Evolutionary conservation across 306 rosid species (phyloP), one percentile per base, ranked within the genome.

Genomic region (Citrullus mucosospermus): DNA sequence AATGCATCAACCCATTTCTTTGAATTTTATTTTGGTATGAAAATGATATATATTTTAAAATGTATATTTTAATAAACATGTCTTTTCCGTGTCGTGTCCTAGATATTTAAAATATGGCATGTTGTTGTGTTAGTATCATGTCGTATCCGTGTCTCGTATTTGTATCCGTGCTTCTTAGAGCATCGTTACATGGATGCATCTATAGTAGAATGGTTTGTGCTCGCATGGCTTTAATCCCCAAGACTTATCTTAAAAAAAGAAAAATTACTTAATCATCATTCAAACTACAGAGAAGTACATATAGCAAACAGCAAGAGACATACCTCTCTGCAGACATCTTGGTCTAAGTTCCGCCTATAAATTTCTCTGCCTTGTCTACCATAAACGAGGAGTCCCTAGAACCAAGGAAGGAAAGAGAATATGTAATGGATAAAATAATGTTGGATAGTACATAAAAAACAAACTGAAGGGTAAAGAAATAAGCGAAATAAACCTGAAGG

Each of bases 321-420:
- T 84, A 92, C 97, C 98, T 92, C 96, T 87, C 85, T 88, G 86
- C 96, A 88, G 82, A 95, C 81, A 59, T 75, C 61, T 79, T 83
- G 89, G 81, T 92, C 97, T 84, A 95, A 92, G 87, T 82, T 92
- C 85, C 85, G 84, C 79, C 92, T 87, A 85, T 85, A 91, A 83
- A 95, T 92, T 88, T 95, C 93, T 84, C 12, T 91, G 54, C 98
- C 98, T 85, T 88, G 90, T 89, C 84, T 87, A 55, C 98, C 98
- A 81, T 91, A 95, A 80, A 95, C 97, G 79, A 95, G 95, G 84
- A 92, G 84, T 61, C 98, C 97, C 98, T 94, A 88, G 65, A 86
- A 88, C 74, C 84, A 90, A 66, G 82, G 36, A 62, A 79, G 62
- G 79, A 20, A 79, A 30, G 16, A 58, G 67, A 48, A 68, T 22